Base-by-base conservation (phyloP, 2,329 filamentous ascomycete species). In the Lasiodiplodia sp. region DNA sequence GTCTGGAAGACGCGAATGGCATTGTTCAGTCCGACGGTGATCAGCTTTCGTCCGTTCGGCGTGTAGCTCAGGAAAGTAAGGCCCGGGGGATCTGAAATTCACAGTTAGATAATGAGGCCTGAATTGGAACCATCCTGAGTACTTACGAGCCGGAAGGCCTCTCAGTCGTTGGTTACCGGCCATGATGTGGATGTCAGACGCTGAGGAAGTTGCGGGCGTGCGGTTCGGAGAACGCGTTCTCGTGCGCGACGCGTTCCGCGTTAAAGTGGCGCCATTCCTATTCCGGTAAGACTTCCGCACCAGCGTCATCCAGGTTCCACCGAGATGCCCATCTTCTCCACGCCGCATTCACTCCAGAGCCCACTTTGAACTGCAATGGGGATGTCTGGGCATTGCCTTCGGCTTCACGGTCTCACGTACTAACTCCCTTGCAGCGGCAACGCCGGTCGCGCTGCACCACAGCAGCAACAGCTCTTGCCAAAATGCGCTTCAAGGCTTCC, bases 1-100 rank as follows among this genome's bases (percentile, higher is more conserved):
- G 94, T 96, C 73, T 91, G 92, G 83, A 97, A 99, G 62, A 98
- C 88, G 62, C 96, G 92, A 75, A 97, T 94, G 8, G 93, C 93
- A 76, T 96, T 96, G 82, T 98, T 97, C 69, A 93, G 91, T 71
- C 96, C 96, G 70, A 94, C 94, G 12, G 96, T 98, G 72, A 98
- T 89, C 69, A 99, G 86, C 74, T 92, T 92, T 73, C 87, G 87
- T 71, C 96, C 96, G 79, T 97, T 90, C 7, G 93, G 92, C 0
- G 94, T 97, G 81, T 98, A 98, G 71, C 92, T 88, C 73, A 96
- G 89, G 74, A 90, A 94, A 2, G 96, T 98, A 68, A 89, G 88
- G 71, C 96, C 96, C 66, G 92, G 90, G 2, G 93, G 94, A 81
- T 99, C 88, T 90, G 68, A 31, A 57, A 34, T 16, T 6, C 44